Base-by-base conservation (phyloP, 1,284 basidiomycete genomes). In the Xerocomus cyaneibrunnescens region DNA sequence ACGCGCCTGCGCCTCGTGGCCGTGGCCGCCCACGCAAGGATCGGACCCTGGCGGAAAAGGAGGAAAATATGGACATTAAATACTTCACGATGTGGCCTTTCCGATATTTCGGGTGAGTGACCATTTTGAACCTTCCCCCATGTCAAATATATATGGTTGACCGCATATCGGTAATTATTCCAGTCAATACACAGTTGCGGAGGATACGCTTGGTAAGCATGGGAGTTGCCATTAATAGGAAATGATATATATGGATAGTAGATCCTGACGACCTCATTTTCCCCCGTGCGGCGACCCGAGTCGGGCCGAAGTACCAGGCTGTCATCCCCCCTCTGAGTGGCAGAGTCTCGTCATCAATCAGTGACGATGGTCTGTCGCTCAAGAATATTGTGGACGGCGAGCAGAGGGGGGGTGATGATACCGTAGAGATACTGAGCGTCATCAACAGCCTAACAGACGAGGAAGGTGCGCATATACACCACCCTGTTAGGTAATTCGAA, bases 191-290 rank as follows among this genome's bases (percentile, higher is more conserved):
- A 97, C 94, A 2, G 81, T 89, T 31, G 94, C 92, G 21, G 89
- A 93, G 68, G 92, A 95, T 71, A 92, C 92, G n/a, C 76, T 94
- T 47, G 89, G 89, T 90, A 61, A 58, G 78, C 67, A 47, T 56
- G 60, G 39, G 53, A 47, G 38, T 64, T 59, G 14, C 59, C 36
- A 45, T 55, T 54, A 52, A 62, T 51, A 57, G 56, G 48, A 35
- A 55, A 48, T 12, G 52, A 61, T 63, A 57, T 57, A 61, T 61
- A 54, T 60, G 53, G 57, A 59, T 54, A 47, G 55, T 54, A 88
- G 94, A 97, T 76, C 84, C 91, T 32, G 92, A 98, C 69, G 95
- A 98, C 74, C 83, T 92, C 50, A 96, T 97, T 67, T 98, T 94
- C 70, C 94, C 94, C 51, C 86, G 92, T 43, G 85, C 91, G 7